Base-by-base conservation (phyloP, 495 filamentous ascomycete genomes). In the Barbatosphaeria neglecta region DNA sequence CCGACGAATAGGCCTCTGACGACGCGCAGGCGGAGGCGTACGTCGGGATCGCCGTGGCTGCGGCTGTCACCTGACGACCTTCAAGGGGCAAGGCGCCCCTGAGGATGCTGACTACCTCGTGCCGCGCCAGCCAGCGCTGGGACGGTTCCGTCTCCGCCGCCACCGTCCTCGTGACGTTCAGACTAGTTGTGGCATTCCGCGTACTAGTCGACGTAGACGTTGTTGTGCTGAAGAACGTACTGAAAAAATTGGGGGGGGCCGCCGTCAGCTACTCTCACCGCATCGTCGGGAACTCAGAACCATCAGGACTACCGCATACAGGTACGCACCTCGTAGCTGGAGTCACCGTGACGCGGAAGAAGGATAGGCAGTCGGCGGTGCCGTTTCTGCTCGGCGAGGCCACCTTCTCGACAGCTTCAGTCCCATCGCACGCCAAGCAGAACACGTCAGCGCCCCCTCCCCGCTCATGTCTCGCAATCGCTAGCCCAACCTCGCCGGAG, bases 361-460 rank as follows among this genome's bases (percentile, higher is more conserved):
- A 61, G 6, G 51, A 57, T 6, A 50, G n/a, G 40, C 60, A 63
- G 43, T 61, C 60, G 1, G 49, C 55, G 11, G 52, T 51, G 23
- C 46, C 52, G 37, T 56, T 54, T 33, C 43, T 52, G 1, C 50
- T 48, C 10, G 43, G 46, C 2, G 46, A 13, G 11, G 43, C 41
- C 9, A 42, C 53, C 37, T 48, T 43, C 38, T 45, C 35, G 18
- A 59, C 39, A 38, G 53, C 55, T 61, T 43, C 40, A n/a, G 33
- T 37, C 13, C 11, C n/a, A n/a, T n/a, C n/a, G 18, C n/a, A 19
- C 18, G 2, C 3, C 4, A 8, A 35, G 51, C 7, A 49, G 52
- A 16, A 35, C 6, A 3, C 31, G 13, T n/a, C n/a, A n/a, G n/a
- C n/a, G n/a, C n/a, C n/a, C n/a, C n/a, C n/a, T n/a, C n/a, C n/a